A percentile compares a stretch with the other conserved stretches of the same genome.
Conservation (phyloP, 73 alveolate genomes). For the Tetrahymena borealis region DNA sequence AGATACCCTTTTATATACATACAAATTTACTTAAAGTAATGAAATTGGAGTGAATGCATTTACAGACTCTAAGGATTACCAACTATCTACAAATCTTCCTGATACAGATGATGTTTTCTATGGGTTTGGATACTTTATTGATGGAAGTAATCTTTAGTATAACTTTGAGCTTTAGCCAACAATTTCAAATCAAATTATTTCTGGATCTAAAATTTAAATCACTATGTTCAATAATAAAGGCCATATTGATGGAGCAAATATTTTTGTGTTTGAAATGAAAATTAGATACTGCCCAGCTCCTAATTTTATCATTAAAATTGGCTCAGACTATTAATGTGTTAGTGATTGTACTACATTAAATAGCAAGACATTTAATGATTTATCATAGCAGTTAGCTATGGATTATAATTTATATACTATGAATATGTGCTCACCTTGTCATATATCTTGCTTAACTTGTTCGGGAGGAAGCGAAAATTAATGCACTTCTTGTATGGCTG, state of each 20-base stretch:
- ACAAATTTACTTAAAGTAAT: not conserved
- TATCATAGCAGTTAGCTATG: not conserved
- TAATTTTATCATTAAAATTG: not conserved
- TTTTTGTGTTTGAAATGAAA: not conserved
- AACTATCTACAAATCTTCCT: too few species aligned
- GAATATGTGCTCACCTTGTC: not conserved
- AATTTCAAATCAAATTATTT: not conserved
- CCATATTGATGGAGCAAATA: not conserved
- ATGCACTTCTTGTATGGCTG: not conserved
- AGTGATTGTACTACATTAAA: not conserved
- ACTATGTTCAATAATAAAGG: not conserved
- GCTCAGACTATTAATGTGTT: not conserved
- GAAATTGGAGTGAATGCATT: too few species aligned
- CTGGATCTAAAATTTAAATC: not conserved
- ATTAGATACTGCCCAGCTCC: not conserved
- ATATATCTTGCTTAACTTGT: not conserved
- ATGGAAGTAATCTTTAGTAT: too few species aligned
- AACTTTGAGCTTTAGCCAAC: too few species aligned
- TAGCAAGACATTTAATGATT: not conserved
- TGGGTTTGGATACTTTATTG: too few species aligned
- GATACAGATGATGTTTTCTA: too few species aligned
- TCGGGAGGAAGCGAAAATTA: not conserved
- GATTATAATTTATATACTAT: not conserved
- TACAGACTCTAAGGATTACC: not conserved
- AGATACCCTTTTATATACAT: not conserved